A percentile compares a stretch with the other conserved stretches of the same genome.
Conservation (phyloP, 768 basidiomycete species). For the Artomyces pyxidatus region DNA sequence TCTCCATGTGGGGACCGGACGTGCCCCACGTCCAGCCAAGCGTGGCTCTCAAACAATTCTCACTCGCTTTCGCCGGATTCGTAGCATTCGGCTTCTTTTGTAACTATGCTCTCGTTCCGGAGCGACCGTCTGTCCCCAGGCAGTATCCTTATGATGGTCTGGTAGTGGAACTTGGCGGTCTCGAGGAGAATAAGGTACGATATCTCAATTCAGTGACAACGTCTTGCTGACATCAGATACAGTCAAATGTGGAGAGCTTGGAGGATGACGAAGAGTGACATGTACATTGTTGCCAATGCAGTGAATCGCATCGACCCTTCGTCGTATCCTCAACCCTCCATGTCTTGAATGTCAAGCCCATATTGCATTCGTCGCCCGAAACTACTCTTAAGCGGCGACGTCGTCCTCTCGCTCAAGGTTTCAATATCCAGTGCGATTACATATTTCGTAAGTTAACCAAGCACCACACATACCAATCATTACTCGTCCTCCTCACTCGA, state of each 20-base stretch:
- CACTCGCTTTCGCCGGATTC: constrained; percentile 54
- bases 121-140: constrained; percentile 58
- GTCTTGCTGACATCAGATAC: constrained; percentile 3
- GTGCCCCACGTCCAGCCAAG: constrained; percentile 51
- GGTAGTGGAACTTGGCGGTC: constrained; percentile 67
- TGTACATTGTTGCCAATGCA: no score
- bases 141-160: constrained; percentile 74
- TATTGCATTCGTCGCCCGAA: no score
- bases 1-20: constrained; percentile 88
- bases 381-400: no score
- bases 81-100: constrained; percentile 52
- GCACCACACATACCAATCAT: no score
- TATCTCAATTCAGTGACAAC: not conserved
- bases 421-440: no score
- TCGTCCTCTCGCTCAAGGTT: no score
- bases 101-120: constrained; percentile 48
- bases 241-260: constrained; percentile 31
- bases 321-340: no score
- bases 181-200: constrained; percentile 68
- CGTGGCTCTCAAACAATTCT: constrained; percentile 57
- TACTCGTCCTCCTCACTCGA: no score
- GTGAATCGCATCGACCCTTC: no score
- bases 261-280: constrained; percentile 27
- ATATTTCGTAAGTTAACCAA: no score
- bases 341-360: no score